Percentiles rank a stretch among this genome's conserved stretches.
phyloP scores from a whole-genome alignment of 2,329 filamentous ascomycete genomes.

The Talaromyces sp. region DNA sequence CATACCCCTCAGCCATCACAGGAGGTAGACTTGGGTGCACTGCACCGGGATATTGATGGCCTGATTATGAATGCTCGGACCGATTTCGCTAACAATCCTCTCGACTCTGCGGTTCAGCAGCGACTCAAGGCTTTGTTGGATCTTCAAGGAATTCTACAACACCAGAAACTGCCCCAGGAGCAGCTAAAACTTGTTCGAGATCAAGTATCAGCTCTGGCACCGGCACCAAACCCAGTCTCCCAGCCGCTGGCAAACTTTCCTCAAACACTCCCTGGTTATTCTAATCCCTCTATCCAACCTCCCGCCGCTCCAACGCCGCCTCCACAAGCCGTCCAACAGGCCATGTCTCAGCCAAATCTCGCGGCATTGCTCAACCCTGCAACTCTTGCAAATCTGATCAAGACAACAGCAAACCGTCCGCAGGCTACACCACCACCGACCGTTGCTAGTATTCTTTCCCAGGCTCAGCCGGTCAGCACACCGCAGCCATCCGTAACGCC shows the following conservation, averaged over 20 bases:
- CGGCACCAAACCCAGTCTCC: constrained; percentile 35
- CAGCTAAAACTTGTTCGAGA: constrained; percentile 79
- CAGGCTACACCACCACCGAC: constrained; percentile 43
- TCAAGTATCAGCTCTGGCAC: constrained; percentile 72
- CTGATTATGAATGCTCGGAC: constrained; percentile 68
- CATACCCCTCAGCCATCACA: constrained; percentile 30
- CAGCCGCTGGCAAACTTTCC: constrained; percentile 14
- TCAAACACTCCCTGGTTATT: constrained; percentile 11
- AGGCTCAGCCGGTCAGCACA: constrained; percentile 56
- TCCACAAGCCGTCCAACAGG: constrained; percentile 28
- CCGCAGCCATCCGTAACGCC: constrained; percentile 41
- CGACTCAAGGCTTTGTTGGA: constrained; percentile 81
- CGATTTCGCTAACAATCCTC: constrained; percentile 69
- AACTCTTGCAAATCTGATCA: constrained; percentile 41
- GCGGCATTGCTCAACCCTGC: constrained; percentile 34
- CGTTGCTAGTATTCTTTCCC: constrained; percentile 38
- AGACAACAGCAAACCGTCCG: constrained; percentile 36
- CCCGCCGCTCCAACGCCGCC: constrained; percentile 30
- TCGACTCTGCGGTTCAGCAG: constrained; percentile 69
- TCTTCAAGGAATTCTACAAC: constrained; percentile 73
- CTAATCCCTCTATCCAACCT: background rate
- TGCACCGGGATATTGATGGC: constrained; percentile 77
- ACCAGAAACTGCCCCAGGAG: constrained; percentile 69
- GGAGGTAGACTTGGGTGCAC: constrained; percentile 57
- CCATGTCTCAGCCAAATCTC: constrained; percentile 26